These are phyloP conservation scores for Esteya vermicola DNA, from an alignment of 2,329 filamentous ascomycete species.

Conservation along the genomic window DNA sequence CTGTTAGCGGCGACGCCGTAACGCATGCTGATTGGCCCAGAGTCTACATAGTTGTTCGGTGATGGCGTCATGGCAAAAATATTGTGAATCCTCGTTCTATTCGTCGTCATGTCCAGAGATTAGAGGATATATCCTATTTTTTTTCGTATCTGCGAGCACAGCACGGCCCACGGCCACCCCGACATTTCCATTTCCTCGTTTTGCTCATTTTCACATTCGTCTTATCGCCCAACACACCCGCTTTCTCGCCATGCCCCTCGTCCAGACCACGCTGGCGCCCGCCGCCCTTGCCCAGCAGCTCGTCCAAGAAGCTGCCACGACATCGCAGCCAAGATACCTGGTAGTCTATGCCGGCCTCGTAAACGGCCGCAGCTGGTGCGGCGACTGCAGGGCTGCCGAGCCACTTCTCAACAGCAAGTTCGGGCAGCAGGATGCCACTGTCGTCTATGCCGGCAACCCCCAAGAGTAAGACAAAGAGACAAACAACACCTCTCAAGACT, in stretches of 20 bases:
- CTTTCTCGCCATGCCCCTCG: slow-evolving; percentile 1
- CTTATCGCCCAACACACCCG: too few species aligned
- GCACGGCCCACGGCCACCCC: too few species aligned
- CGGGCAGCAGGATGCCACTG: neutral
- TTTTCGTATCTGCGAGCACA: too few species aligned
- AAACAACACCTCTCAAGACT: neutral
- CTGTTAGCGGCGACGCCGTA: too few species aligned
- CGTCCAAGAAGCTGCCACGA: neutral
- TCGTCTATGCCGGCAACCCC: neutral
- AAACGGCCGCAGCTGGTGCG: slow-evolving; percentile 2
- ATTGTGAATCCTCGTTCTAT: too few species aligned
- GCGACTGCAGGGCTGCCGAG: slow-evolving; percentile 3
- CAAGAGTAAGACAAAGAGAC: neutral
- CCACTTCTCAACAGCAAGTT: neutral
- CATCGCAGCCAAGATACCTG: neutral
- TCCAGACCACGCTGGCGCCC: neutral
- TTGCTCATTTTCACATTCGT: too few species aligned
- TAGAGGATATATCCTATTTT: too few species aligned
- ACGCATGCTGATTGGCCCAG: too few species aligned
- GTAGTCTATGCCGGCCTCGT: slow-evolving; percentile 3
- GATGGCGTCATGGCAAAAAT: too few species aligned
- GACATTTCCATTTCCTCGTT: too few species aligned
- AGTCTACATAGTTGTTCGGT: too few species aligned
- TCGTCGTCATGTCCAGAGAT: too few species aligned
- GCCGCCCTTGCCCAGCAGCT: neutral